These are phyloP conservation scores for Physcomitrium patens DNA, from an alignment of 225 moss, liverwort and hornwort genomes.

Conservation along the genomic window DNA sequence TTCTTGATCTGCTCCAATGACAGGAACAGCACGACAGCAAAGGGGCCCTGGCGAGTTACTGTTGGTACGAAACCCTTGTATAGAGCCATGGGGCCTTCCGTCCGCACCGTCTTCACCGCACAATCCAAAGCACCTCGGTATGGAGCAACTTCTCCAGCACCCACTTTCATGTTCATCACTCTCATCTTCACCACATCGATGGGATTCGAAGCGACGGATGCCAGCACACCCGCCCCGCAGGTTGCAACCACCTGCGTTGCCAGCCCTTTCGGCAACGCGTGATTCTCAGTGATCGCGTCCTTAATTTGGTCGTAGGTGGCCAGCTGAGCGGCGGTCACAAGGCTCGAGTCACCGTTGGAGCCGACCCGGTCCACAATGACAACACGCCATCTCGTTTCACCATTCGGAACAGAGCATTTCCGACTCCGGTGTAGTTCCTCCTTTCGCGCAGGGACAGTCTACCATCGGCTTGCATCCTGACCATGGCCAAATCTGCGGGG, in stretches of 20 bases:
- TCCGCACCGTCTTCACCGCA: slow-evolving; percentile 72
- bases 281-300: slow-evolving; percentile 49
- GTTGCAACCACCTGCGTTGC: slow-evolving; percentile 75
- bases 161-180: slow-evolving; percentile 85
- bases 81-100: slow-evolving; percentile 79
- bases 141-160: slow-evolving; percentile 45
- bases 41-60: slow-evolving; percentile 77
- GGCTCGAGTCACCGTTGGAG: slow-evolving; percentile 73
- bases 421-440: slow-evolving; percentile 74
- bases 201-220: slow-evolving; percentile 76
- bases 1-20: slow-evolving; percentile 82
- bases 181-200: slow-evolving; percentile 88
- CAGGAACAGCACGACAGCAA: slow-evolving; percentile 74
- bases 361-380: slow-evolving; percentile 81
- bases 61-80: slow-evolving; percentile 91
- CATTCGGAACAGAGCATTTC: slow-evolving; percentile 72
- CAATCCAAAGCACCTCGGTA: slow-evolving; percentile 82
- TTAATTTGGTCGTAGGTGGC: slow-evolving; percentile 87
- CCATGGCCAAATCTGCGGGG: slow-evolving; percentile 82
- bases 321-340: slow-evolving; percentile 89
- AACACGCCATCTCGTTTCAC: slow-evolving; percentile 61
- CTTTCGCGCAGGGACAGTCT: slow-evolving; percentile 48
- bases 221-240: slow-evolving; percentile 72
- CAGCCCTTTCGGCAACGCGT: slow-evolving; percentile 51
- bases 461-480: slow-evolving; percentile 92